These are phyloP conservation scores for Xylaria sp. DNA, from an alignment of 2,329 filamentous ascomycete genomes.

Conservation along the genomic window DNA sequence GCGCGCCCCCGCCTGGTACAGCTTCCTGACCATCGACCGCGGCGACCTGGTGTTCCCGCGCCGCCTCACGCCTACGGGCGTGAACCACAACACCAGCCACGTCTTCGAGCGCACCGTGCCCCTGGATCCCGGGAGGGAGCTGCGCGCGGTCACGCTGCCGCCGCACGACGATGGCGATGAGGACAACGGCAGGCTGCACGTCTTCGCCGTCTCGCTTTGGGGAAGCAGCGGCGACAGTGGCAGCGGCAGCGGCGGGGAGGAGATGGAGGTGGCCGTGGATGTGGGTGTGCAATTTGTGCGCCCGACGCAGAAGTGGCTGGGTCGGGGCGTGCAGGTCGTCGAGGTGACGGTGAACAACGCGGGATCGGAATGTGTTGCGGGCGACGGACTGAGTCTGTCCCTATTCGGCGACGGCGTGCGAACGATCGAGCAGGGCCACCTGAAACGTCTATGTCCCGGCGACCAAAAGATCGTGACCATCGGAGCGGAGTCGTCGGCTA, in stretches of 20 bases:
- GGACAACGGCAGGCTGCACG: conserved; percentile 45
- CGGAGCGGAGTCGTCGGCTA: conserved; percentile 38
- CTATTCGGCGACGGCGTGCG: conserved; percentile 44
- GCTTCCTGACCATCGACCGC: conserved; percentile 47
- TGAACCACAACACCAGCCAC: conserved; percentile 42
- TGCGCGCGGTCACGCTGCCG: conserved; percentile 46
- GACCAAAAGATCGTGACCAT: conserved; percentile 46
- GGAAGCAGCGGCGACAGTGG: too few species aligned
- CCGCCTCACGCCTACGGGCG: conserved; percentile 41
- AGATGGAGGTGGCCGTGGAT: conserved; percentile 15
- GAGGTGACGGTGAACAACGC: conserved; percentile 38
- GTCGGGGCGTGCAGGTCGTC: conserved; percentile 43
- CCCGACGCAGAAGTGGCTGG: conserved; percentile 47
- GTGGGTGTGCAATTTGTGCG: conserved; percentile 44
- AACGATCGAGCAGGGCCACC: conserved; percentile 43
- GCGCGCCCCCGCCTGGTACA: conserved; percentile 48
- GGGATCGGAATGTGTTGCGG: conserved; percentile 38
- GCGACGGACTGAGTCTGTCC: conserved; percentile 35
- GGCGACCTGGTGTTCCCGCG: conserved; percentile 49
- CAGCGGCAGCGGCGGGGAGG: too few species aligned
- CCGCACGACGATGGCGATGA: conserved; percentile 39
- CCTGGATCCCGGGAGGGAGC: conserved; percentile 41
- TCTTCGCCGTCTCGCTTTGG: conserved; percentile 47
- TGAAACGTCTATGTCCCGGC: conserved; percentile 47
- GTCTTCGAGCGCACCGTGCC: conserved; percentile 49